phyloP scores from a whole-genome alignment of 2,329 filamentous ascomycete species.

The Talaromyces sp. region DNA sequence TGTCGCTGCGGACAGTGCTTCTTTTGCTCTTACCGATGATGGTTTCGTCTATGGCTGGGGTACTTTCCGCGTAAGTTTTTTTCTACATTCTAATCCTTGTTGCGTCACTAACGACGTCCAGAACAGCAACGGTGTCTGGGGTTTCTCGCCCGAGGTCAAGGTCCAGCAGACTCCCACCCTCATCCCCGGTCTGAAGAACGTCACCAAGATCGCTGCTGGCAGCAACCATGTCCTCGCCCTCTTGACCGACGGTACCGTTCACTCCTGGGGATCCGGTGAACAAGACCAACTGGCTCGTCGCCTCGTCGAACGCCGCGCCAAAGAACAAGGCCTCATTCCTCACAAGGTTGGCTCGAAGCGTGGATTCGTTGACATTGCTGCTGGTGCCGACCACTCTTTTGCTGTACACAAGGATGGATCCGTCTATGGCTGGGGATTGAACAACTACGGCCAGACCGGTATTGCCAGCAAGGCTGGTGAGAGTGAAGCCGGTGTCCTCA shows the following conservation, averaged over 20 bases:
- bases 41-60: slow-evolving; percentile 63
- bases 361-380: slow-evolving; percentile 57
- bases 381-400: slow-evolving; percentile 76
- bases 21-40: slow-evolving; percentile 61
- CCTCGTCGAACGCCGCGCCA: slow-evolving; percentile 52
- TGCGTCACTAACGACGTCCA: slow-evolving; percentile 24
- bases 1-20: slow-evolving; percentile 59
- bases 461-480: slow-evolving; percentile 59
- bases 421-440: slow-evolving; percentile 76
- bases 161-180: slow-evolving; percentile 43
- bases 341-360: slow-evolving; percentile 54
- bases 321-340: slow-evolving; percentile 51
- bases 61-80: slow-evolving; percentile 55
- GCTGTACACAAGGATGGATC: slow-evolving; percentile 63
- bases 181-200: slow-evolving; percentile 50
- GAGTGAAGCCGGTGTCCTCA: slow-evolving; percentile 65
- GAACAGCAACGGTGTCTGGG: slow-evolving; percentile 60
- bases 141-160: slow-evolving; percentile 47
- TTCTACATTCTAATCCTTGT: background rate
- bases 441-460: slow-evolving; percentile 78
- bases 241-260: slow-evolving; percentile 55
- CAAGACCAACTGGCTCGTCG: slow-evolving; percentile 65
- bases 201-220: slow-evolving; percentile 49
- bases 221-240: slow-evolving; percentile 56
- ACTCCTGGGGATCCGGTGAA: slow-evolving; percentile 60